Evolutionary conservation across 2,329 filamentous ascomycete genomes (phyloP), one percentile per base, ranked within the genome.

Genomic region (Pseudogymnoascus sp.): DNA sequence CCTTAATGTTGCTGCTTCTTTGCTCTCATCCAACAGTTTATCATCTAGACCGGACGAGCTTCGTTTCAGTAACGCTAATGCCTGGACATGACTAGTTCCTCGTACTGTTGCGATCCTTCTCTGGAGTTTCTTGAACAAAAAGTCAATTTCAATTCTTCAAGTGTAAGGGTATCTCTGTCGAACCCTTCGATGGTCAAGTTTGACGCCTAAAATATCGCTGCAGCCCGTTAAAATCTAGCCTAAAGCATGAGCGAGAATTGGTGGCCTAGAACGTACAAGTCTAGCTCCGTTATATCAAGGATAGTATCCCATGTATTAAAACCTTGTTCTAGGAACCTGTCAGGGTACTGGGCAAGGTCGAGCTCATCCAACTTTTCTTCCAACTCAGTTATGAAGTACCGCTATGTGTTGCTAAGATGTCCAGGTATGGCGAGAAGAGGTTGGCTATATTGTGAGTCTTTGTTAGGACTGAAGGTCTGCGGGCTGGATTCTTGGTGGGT

Each of bases 291-390:
- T 62, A 95, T 92, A 72, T 93, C 90, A 61, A 92, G 79, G 63
- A 93, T 86, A 0, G 87, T 92, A 36, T 92, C 88, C 90, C 90
- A 93, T 8, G 86, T 86, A 74, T 95, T 90, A 74, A 95, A 95
- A 2, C 90, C 90, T 75, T 93, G 89, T 63, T 90, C 85, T 47
- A 90, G 73, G 70, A 95, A 90, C 63, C 80, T 77, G 68, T 87
- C 81, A 65, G 90, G 82, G 77, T 95, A 93, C 76, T 92, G 88
- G 77, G 84, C 80, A 74, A 95, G 82, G 73, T 89, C 90, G 79
- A 93, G 80, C 80, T 90, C 88, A 76, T 84, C 81, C 73, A 93
- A 86, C 68, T 87, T 83, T 39, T 80, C 76, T 68, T 80, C 83
- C 71, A 95, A 79, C 75, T 85, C 82, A 81, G 72, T 73, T 72